phyloP scores from a whole-genome alignment of 805 yeast species.

The Helenozyma baotianmanensis region DNA sequence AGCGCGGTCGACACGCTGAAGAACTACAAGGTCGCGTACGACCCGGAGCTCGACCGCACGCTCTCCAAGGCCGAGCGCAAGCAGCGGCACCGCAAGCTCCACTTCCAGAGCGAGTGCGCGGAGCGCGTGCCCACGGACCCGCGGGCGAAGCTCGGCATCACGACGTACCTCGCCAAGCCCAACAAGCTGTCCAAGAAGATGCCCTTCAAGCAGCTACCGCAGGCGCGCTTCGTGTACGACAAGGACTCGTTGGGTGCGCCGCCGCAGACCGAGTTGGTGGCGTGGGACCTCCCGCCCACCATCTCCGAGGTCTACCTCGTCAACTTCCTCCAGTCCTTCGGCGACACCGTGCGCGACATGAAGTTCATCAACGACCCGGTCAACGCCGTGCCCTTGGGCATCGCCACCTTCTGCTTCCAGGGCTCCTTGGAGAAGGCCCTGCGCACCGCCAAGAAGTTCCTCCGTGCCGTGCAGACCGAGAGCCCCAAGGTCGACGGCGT shows the following conservation, averaged over 20 bases:
- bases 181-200: slow-evolving; percentile 36
- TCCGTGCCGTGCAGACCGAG: slow-evolving; percentile 19
- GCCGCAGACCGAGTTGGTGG: slow-evolving; percentile 65
- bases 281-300: slow-evolving; percentile 60
- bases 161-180: slow-evolving; percentile 32
- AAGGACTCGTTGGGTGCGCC: slow-evolving; percentile 69
- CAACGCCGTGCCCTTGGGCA: slow-evolving; percentile 75
- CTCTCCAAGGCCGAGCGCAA: slow-evolving; percentile 30
- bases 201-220: slow-evolving; percentile 40
- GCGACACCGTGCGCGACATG: slow-evolving; percentile 53
- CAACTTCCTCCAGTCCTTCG: slow-evolving; percentile 58
- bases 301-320: slow-evolving; percentile 42
- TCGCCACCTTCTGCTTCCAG: slow-evolving; percentile 58
- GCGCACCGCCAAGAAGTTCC: slow-evolving; percentile 30
- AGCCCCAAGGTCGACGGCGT: slow-evolving; percentile 48
- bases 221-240: slow-evolving; percentile 51
- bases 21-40: slow-evolving; percentile 45
- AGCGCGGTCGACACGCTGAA: slow-evolving; percentile 16
- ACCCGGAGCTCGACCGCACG: slow-evolving; percentile 39
- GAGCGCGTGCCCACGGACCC: slow-evolving; percentile 36
- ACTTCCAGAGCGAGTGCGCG: slow-evolving; percentile 29
- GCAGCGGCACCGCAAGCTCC: slow-evolving; percentile 34
- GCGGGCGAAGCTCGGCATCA: slow-evolving; percentile 21
- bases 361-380: slow-evolving; percentile 62
- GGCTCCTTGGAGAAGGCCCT: slow-evolving; percentile 48